phyloP scores from a whole-genome alignment of 2,329 filamentous ascomycete species.

The Zymoseptoria tritici region DNA sequence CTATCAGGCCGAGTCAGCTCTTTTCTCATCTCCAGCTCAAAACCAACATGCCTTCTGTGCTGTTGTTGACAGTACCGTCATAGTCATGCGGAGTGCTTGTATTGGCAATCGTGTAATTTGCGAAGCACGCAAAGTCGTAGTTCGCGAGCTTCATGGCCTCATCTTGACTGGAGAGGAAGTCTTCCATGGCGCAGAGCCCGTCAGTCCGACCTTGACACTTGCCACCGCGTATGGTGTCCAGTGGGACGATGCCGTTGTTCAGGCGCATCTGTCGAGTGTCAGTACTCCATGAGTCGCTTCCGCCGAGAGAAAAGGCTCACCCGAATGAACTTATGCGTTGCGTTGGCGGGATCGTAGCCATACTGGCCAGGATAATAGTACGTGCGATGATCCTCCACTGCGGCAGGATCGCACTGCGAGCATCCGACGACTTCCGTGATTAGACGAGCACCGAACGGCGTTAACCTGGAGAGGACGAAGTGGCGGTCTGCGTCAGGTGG shows the following conservation, averaged over 20 bases:
- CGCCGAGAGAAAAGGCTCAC: not conserved
- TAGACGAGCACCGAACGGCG: slow-evolving; percentile 36
- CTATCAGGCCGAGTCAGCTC: not conserved
- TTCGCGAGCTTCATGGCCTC: slow-evolving; percentile 26
- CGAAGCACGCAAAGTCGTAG: slow-evolving; percentile 44
- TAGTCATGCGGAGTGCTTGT: slow-evolving; percentile 36
- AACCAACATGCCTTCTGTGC: slow-evolving; percentile 1
- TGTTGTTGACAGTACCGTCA: slow-evolving; percentile 30
- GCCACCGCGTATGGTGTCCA: slow-evolving; percentile 43
- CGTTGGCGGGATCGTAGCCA: slow-evolving; percentile 37
- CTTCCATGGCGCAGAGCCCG: slow-evolving; percentile 38
- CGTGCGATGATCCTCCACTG: slow-evolving; percentile 34
- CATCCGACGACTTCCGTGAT: slow-evolving; percentile 52
- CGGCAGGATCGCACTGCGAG: slow-evolving; percentile 32
- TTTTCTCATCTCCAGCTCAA: not conserved
- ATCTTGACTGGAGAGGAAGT: slow-evolving; percentile 18
- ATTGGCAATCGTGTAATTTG: slow-evolving; percentile 39
- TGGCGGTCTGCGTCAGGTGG: slow-evolving; percentile 36
- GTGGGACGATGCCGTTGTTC: slow-evolving; percentile 44
- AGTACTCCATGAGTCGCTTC: not conserved
- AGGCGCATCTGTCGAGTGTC: slow-evolving; percentile 33
- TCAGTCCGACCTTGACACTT: slow-evolving; percentile 38
- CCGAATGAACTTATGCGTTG: slow-evolving; percentile 42
- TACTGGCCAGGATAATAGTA: slow-evolving; percentile 40
- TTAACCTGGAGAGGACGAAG: not conserved